Percentiles rank a stretch among this genome's conserved stretches.
These are phyloP conservation scores for Sisymbrium altissimum DNA, from an alignment of 345 rosid genomes.

Conservation along the genomic window DNA sequence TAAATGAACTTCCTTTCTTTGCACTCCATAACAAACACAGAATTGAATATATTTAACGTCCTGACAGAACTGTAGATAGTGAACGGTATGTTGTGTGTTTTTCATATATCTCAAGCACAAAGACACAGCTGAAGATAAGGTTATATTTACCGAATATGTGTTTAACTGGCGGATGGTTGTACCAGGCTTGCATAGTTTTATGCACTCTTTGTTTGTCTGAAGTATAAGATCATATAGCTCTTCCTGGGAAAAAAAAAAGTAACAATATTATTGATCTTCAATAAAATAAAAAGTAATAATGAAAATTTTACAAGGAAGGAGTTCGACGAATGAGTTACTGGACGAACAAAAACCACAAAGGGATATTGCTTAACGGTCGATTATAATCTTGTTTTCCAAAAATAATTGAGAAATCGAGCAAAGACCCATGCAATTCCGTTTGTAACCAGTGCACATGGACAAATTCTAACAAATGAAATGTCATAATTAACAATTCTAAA, in stretches of 20 bases:
- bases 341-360: not conserved
- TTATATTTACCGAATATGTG: constrained; percentile 58
- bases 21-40: not conserved
- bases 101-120: constrained; percentile 4
- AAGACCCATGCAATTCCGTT: not conserved
- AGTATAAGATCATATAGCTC: constrained; percentile 86
- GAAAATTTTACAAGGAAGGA: not conserved
- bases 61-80: not conserved
- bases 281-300: not conserved
- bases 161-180: constrained; percentile 67
- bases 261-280: not conserved
- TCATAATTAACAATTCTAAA: not conserved
- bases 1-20: not conserved
- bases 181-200: constrained; percentile 81
- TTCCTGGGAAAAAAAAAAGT: constrained; percentile 46
- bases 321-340: not conserved
- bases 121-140: not conserved
- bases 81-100: not conserved
- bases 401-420: not conserved
- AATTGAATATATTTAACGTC: not conserved
- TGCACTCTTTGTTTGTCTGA: constrained; percentile 74
- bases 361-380: not conserved
- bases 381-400: not conserved
- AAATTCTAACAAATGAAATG: not conserved
- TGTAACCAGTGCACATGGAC: not conserved